Percentiles rank a stretch among this genome's conserved stretches.
These are phyloP conservation scores for Acephala macrosclerotiorum DNA, from an alignment of 2,329 filamentous ascomycete genomes.

Conservation along the genomic window DNA sequence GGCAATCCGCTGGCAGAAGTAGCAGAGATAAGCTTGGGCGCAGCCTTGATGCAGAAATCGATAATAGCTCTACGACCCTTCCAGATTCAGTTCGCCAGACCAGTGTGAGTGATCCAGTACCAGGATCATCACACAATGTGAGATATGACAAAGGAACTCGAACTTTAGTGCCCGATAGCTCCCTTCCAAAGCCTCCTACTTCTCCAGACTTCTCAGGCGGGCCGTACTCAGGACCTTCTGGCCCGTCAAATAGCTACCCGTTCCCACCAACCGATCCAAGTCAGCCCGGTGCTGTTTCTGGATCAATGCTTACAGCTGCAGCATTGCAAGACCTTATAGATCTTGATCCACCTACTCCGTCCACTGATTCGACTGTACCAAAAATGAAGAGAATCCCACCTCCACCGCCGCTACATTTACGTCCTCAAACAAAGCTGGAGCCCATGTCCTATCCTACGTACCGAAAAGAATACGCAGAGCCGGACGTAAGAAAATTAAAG, in stretches of 20 bases:
- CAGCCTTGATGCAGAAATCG: constrained; percentile 38
- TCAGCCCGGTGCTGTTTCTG: constrained; percentile 39
- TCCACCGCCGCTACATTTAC: constrained; percentile 39
- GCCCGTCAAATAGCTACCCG: constrained; percentile 41
- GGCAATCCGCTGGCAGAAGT: constrained; percentile 45
- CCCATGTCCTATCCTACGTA: constrained; percentile 47
- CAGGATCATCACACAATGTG: constrained; percentile 33
- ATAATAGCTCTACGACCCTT: constrained; percentile 37
- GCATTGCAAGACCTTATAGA: constrained; percentile 39
- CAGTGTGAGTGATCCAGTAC: constrained; percentile 31
- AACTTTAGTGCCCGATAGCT: constrained; percentile 38
- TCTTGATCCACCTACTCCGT: constrained; percentile 31
- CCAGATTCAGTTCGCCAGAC: constrained; percentile 34
- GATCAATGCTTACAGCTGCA: constrained; percentile 37
- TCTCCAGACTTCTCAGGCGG: constrained; percentile 37
- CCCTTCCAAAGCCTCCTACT: constrained; percentile 29
- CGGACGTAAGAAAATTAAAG: constrained; percentile 37
- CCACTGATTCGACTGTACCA: constrained; percentile 35
- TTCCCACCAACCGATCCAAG: constrained; percentile 42
- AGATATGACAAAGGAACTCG: constrained; percentile 45
- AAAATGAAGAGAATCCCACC: constrained; percentile 41
- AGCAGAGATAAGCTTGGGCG: constrained; percentile 39
- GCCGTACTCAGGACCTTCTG: constrained; percentile 32
- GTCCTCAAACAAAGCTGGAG: constrained; percentile 44
- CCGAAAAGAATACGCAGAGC: constrained; percentile 46